Evolutionary conservation across 495 filamentous ascomycete genomes (phyloP), one percentile per base, ranked within the genome.

Genomic region (Patellaria atrata): DNA sequence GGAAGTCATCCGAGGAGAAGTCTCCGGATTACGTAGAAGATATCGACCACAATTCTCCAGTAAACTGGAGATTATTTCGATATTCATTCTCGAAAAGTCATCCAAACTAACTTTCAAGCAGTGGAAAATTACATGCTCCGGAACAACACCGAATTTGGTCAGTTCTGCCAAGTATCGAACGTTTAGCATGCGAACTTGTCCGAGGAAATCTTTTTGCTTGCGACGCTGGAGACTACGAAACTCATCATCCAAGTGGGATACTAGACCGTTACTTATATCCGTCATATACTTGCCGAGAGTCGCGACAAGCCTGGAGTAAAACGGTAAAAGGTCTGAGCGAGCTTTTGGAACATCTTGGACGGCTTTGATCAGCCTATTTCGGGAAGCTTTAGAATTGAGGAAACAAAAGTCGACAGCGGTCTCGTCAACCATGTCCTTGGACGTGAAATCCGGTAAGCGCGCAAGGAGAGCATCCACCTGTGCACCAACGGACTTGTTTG

Each of bases 61-160:
- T n/a, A 94, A 63, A 46, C 91, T 85, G 46, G 86, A 87, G 43
- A 96, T 92, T 46, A 99, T 94, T 54, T 99, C 91, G 40, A 99
- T 91, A 48, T 96, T 96, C 74, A 93, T 91, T 43, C 86, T 72
- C 6, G 92, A 94, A 45, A 99, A 96, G 41, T 99, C 89, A 47
- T 99, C 91, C 4, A 96, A 62, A 40, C 89, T 89, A 47, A 99
- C 86, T 55, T 92, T 96, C 41, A 99, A 70, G 57, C 87, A 96
- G 47, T 99, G 91, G 58, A 99, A 99, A 38, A 96, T 89, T 44
- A 96, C 86, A 54, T 99, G 89, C 56, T 99, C 87, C 6, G 89
- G 91, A 14, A 99, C 86, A 18, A 96, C 82, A 25, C 89, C 87
- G 52, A 96, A 99, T 48, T 99, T 99, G 31, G 89, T 94, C 52